A percentile compares a stretch with the other conserved stretches of the same genome.
Evolutionary conservation across 148 eudicot species (phyloP).

Genomic region (Fagopyrum esculentum): DNA sequence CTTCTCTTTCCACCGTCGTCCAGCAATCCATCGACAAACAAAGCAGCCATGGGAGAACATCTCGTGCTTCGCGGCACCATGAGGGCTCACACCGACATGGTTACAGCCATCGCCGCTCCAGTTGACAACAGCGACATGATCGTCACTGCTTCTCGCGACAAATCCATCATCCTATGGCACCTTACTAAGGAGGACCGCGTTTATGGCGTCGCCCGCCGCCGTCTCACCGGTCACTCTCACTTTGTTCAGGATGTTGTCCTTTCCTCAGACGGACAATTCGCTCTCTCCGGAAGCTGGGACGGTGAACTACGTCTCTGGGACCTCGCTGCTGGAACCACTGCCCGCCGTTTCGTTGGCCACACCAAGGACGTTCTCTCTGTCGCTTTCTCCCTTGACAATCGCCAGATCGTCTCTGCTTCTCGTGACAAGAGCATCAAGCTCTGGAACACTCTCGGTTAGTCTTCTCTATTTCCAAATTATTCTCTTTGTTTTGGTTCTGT

Average conservation of each 20-base stretch:
- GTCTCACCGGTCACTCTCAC: slow-evolving; percentile 71
- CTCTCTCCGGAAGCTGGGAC: slow-evolving; percentile 87
- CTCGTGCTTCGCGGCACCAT: slow-evolving; percentile 39
- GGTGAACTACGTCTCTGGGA: slow-evolving; percentile 89
- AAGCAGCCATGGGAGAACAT: slow-evolving; percentile 31
- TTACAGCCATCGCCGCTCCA: slow-evolving; percentile 53
- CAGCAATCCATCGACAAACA: slow-evolving; percentile 14
- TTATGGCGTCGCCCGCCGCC: slow-evolving; percentile 60
- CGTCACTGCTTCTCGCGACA: slow-evolving; percentile 47
- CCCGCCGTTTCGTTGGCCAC: slow-evolving; percentile 82
- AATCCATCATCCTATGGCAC: slow-evolving; percentile 41
- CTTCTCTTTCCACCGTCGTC: slow-evolving; percentile 22
- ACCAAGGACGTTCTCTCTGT: slow-evolving; percentile 80
- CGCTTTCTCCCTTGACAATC: slow-evolving; percentile 85
- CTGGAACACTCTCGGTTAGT: slow-evolving; percentile 75
- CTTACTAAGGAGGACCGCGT: slow-evolving; percentile 37
- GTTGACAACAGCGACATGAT: slow-evolving; percentile 56
- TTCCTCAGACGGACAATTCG: slow-evolving; percentile 76
- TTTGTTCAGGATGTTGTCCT: slow-evolving; percentile 83
- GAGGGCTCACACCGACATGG: slow-evolving; percentile 61
- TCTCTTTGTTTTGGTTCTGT: neutral
- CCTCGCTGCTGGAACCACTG: slow-evolving; percentile 54
- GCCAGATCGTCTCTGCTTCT: slow-evolving; percentile 85
- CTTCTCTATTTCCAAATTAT: neutral
- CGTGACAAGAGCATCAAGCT: slow-evolving; percentile 76